Evolutionary conservation across 768 basidiomycete genomes (phyloP), one percentile per base, ranked within the genome.

Genomic region (Russula lepida): DNA sequence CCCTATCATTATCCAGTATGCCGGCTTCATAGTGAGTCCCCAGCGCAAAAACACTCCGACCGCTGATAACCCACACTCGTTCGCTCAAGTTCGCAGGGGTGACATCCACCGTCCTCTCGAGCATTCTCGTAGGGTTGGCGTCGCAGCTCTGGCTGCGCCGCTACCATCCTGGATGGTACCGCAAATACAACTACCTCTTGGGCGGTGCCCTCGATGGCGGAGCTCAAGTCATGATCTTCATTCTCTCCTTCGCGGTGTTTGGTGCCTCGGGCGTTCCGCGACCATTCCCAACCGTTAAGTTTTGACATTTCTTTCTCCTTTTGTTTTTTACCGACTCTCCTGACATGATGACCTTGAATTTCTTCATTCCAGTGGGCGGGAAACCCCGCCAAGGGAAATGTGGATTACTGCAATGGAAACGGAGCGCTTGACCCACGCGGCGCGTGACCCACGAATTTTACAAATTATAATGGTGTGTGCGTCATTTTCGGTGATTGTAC

Each of bases 201-300:
- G 84, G 83, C 30, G 87, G 84, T 44, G 86, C 81, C 7, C 72
- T 85, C 37, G 84, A 85, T 66, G 84, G 84, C 28, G 84, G 85
- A 9, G 80, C 82, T 17, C 84, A 85, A 68, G 77, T 84, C 52
- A 84, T 84, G 81, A 76, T 82, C 32, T 83, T 84, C 67, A 74
- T 86, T 41, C 73, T 84, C 5, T 82, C 83, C 0, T 86, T 85
- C 69, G 82, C 83, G 2, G 82, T 85, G 25, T 84, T 82, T 65
- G 84, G 85, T 19, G 83, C 81, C 15, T 78, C 79, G 0, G 83
- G 83, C 11, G 67, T 68, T 12, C 67, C 73, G 51, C 72, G 74
- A 55, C 79, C 78, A 3, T 84, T 84, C 77, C 83, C 83, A 8
- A 54, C 66, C 32, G 50, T 60, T 44, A 55, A 28, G 60, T 37